phyloP scores from a whole-genome alignment of 768 basidiomycete genomes.

The Grammothele lineata region DNA sequence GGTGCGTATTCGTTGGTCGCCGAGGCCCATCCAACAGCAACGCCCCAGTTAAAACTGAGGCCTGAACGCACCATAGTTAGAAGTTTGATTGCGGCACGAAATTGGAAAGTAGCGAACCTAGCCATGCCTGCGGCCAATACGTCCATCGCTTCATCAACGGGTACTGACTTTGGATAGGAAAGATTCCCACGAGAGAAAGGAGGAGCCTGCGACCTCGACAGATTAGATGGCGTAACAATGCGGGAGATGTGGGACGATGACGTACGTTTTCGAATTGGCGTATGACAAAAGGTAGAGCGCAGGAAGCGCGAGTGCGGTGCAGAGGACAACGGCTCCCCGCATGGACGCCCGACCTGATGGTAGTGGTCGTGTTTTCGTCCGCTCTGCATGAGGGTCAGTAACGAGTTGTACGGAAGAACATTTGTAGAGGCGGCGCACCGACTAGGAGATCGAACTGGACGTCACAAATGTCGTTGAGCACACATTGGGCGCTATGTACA shows the following conservation, averaged over 20 bases:
- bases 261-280: conserved; percentile 11
- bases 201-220: neutral
- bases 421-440: conserved; percentile 25
- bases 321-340: conserved; percentile 26
- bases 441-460: conserved; percentile 32
- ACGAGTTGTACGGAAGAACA: neutral
- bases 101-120: conserved; percentile 30
- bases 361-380: conserved; percentile 31
- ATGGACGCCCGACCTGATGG: conserved; percentile 30
- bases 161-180: conserved; percentile 27
- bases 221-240: too few species aligned
- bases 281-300: conserved; percentile 11
- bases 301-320: conserved; percentile 18
- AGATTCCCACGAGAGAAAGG: conserved; percentile 11
- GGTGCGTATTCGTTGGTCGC: conserved; percentile 30
- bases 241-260: conserved; percentile 2
- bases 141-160: conserved; percentile 55
- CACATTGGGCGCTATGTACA: conserved; percentile 20
- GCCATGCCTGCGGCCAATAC: conserved; percentile 60
- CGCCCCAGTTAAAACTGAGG: conserved; percentile 51
- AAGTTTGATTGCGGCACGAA: neutral
- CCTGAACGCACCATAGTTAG: conserved; percentile 6
- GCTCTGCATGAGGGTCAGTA: conserved; percentile 20
- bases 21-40: conserved; percentile 45
- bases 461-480: conserved; percentile 25